phyloP scores from a whole-genome alignment of 768 basidiomycete genomes.

The Mycena galericulata region DNA sequence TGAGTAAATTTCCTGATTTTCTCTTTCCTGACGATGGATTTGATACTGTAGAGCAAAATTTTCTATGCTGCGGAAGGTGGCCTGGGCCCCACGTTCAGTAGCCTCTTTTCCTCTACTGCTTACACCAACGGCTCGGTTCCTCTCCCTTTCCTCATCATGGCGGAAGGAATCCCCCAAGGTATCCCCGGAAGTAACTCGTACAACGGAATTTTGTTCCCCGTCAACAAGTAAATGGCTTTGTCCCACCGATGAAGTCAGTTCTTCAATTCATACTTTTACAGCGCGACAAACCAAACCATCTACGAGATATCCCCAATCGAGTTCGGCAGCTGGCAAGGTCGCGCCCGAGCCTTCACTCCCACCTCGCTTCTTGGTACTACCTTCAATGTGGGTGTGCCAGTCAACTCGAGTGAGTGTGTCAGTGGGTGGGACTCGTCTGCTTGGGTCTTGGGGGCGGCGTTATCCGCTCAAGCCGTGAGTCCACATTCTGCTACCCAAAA shows the following conservation, averaged over 20 bases:
- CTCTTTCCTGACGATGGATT: too few relatives aligned
- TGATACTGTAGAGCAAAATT: too few relatives aligned
- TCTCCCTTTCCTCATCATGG: conserved; percentile 23
- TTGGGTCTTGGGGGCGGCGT: conserved; percentile 14
- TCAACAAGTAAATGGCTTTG: conserved; percentile 19
- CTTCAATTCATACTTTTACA: neutral
- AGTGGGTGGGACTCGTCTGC: conserved; percentile 17
- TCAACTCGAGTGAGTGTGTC: conserved; percentile 12
- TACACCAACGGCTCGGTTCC: conserved; percentile 19
- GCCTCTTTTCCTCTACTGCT: too few relatives aligned
- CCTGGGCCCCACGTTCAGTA: too few relatives aligned
- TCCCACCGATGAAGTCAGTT: too few relatives aligned
- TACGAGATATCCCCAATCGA: conserved; percentile 22
- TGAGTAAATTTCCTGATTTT: neutral
- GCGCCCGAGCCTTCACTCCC: conserved; percentile 17
- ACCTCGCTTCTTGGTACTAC: conserved; percentile 19
- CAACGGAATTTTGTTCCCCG: conserved; percentile 16
- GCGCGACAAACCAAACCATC: conserved; percentile 23
- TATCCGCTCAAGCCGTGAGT: conserved; percentile 5
- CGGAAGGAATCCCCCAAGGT: conserved; percentile 18
- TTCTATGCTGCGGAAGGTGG: too few relatives aligned
- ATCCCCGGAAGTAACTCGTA: conserved; percentile 12
- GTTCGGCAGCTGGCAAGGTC: too few relatives aligned
- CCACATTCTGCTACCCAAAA: too few relatives aligned
- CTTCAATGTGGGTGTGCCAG: conserved; percentile 12